Base-by-base conservation (phyloP, 1,284 basidiomycete genomes). In the Cutaneotrichosporon sp. region DNA sequence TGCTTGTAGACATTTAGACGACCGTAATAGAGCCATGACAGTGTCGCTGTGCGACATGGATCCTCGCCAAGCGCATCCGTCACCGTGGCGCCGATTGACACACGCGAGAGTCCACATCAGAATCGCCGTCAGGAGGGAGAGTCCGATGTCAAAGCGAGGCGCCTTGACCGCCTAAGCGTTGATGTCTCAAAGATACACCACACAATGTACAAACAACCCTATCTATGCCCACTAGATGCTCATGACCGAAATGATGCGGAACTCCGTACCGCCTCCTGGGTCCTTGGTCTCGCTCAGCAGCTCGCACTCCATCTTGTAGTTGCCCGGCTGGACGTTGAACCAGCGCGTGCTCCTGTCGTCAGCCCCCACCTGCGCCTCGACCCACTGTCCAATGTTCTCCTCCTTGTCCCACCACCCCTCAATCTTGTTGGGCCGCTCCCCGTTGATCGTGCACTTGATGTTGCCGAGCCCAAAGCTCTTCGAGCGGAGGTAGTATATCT, bases 391-490 rank as follows among this genome's bases (percentile, higher is more conserved):
- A 50, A 27, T 71, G 56, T 72, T 73, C 54, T 60, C 67, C 6
- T 57, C 58, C 38, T 60, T 22, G 13, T 66, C 56, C 75, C 75
- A 77, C 54, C 72, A 75, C 13, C 70, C 76, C 33, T 72, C 38
- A 31, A 57, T 58, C 43, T 59, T 52, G 18, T 63, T 56, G n/a
- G n/a, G n/a, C 7, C 10, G 46, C 8, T 71, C 68, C 31, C 72
- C 68, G 53, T 78, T 75, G 10, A 78, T 67, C 75, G 73, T 77
- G 64, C 78, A 78, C 22, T 54, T 56, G 25, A 69, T 63, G 16
- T 64, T 69, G 5, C 76, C 77, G 4, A 78, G 65, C 14, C 69
- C 67, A 38, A 73, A 77, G 14, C 22, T 66, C 22, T 14, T 22
- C 25, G 56, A 75, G 27, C 73, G 67, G 10, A 74, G 70, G 58